phyloP scores from a whole-genome alignment of 805 yeast genomes.

The Diddensiella santjacobensis region DNA sequence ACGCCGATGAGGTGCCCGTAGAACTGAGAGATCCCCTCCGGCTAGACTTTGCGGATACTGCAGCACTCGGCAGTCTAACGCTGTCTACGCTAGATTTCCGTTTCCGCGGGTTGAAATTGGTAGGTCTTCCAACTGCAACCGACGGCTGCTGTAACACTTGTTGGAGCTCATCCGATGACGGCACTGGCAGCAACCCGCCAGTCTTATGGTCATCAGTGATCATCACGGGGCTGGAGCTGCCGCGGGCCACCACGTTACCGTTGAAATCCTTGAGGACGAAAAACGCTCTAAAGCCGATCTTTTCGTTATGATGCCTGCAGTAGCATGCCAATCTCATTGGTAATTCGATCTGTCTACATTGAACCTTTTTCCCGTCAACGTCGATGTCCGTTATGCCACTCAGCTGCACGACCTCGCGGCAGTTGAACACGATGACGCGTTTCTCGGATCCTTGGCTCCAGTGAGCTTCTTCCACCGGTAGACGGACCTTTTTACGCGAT shows the following conservation, averaged over 20 bases:
- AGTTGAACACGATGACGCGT: conserved; percentile 85
- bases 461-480: conserved; percentile 66
- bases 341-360: conserved; percentile 41
- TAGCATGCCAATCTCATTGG: conserved; percentile 54
- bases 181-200: conserved; percentile 13
- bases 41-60: not conserved
- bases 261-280: conserved; percentile 55
- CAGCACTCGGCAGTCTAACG: not conserved
- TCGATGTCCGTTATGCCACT: conserved; percentile 27
- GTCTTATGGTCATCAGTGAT: conserved; percentile 92
- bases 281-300: conserved; percentile 66
- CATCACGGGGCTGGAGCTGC: conserved; percentile 70
- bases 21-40: not conserved
- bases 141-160: not conserved
- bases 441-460: conserved; percentile 73
- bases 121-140: not conserved
- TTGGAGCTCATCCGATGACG: not conserved
- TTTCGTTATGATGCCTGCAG: conserved; percentile 91
- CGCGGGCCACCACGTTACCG: conserved; percentile 66
- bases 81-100: not conserved
- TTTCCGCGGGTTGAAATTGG: conserved; percentile 3
- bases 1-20: conserved; percentile 4
- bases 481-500: conserved; percentile 81
- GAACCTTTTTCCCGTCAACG: conserved; percentile 25
- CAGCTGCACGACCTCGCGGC: conserved; percentile 78